Evolutionary conservation across 257 asterid genomes (phyloP).

Genomic region (Lycium barbarum): DNA sequence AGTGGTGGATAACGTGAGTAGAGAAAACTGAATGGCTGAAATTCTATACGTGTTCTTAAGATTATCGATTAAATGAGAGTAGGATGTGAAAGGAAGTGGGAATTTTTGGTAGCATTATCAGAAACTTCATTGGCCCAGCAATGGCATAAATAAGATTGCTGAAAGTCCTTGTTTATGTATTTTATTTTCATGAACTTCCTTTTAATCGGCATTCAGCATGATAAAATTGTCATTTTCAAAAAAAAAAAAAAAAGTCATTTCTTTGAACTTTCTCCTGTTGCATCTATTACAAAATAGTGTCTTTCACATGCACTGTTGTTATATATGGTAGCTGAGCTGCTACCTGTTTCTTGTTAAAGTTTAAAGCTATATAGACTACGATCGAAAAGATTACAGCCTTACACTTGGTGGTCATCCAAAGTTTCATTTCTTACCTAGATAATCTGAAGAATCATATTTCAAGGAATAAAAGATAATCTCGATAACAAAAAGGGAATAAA

Average conservation of each 20-base stretch:
- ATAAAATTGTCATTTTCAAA: not conserved
- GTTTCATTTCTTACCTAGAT: not conserved
- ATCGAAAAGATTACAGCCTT: not conserved
- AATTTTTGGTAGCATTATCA: slow-evolving; percentile 19
- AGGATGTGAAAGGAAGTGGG: slow-evolving; percentile 20
- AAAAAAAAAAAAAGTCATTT: not conserved
- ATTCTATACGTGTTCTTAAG: not conserved
- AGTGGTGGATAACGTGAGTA: slow-evolving; percentile 4
- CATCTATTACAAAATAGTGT: not conserved
- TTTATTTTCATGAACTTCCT: slow-evolving; percentile 25
- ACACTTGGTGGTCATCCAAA: not conserved
- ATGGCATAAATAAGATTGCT: slow-evolving; percentile 23
- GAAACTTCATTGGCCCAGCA: not conserved
- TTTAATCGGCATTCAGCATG: slow-evolving; percentile 9
- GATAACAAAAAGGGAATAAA: no score
- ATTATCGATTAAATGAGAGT: slow-evolving; percentile 2
- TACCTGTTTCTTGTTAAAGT: not conserved
- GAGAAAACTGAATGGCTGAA: not conserved
- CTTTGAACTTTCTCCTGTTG: not conserved
- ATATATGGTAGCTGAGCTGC: not conserved
- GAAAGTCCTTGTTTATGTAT: slow-evolving; percentile 1
- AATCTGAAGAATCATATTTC: not conserved
- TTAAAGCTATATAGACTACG: not conserved
- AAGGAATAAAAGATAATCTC: not conserved
- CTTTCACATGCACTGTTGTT: not conserved